A percentile compares a stretch with the other conserved stretches of the same genome.
These are phyloP conservation scores for Candida vaughaniae DNA, from an alignment of 805 yeast species.

Conservation along the genomic window DNA sequence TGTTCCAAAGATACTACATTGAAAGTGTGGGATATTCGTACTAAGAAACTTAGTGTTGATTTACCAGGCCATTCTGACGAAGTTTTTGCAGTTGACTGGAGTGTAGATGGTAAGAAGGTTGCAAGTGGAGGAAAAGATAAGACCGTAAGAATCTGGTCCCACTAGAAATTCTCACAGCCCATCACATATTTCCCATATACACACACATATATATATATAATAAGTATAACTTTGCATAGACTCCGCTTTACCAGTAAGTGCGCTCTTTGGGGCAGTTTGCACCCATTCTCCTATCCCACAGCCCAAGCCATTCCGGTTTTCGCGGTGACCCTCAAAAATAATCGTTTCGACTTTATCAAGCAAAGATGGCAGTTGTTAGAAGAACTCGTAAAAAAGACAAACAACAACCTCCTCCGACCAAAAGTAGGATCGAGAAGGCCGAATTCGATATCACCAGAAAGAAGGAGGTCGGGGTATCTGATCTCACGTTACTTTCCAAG, in stretches of 20 bases:
- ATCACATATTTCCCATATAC: neutral
- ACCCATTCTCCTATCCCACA: no score
- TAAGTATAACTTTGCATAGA: neutral
- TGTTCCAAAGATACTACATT: slow-evolving; percentile 95
- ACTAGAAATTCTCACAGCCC: slow-evolving; percentile 31
- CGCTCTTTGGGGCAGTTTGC: neutral
- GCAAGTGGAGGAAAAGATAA: slow-evolving; percentile 99
- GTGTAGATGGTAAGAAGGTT: slow-evolving; percentile 88
- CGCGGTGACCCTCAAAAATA: neutral
- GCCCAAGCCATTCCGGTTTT: neutral
- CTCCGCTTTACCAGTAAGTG: neutral
- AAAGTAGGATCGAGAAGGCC: slow-evolving; percentile 73
- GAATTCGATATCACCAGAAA: slow-evolving; percentile 83
- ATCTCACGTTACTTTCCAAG: slow-evolving; percentile 81
- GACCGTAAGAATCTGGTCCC: slow-evolving; percentile 92
- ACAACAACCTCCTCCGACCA: slow-evolving; percentile 50
- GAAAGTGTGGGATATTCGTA: slow-evolving; percentile 93
- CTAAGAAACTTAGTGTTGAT: slow-evolving; percentile 80
- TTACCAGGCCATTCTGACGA: slow-evolving; percentile 96
- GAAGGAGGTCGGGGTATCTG: slow-evolving; percentile 98
- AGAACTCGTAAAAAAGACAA: slow-evolving; percentile 61
- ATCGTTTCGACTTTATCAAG: neutral
- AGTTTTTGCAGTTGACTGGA: slow-evolving; percentile 97
- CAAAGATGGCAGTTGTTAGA: slow-evolving; percentile 77
- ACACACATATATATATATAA: neutral